Evolutionary conservation across 441 rosid species (phyloP).

Genomic region (Populus hybrid): DNA sequence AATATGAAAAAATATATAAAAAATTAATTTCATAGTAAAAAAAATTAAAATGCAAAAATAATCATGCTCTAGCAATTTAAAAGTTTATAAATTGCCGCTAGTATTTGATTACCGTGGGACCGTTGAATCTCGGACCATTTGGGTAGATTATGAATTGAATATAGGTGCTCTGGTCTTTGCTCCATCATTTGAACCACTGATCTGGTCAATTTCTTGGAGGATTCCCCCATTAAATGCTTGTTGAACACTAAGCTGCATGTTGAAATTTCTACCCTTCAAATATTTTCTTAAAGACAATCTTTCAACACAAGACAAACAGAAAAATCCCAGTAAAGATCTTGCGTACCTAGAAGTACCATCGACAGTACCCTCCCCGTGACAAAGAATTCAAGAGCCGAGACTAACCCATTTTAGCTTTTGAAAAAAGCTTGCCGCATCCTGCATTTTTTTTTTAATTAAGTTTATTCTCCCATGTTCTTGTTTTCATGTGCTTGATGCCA

Average conservation of each 20-base stretch:
- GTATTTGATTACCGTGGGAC: constrained; percentile 14
- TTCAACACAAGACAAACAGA: not conserved
- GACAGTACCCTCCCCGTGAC: not conserved
- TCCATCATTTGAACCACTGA: constrained; percentile 4
- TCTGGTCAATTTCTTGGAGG: constrained; percentile 24
- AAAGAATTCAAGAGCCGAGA: not conserved
- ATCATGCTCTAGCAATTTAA: too few relatives aligned
- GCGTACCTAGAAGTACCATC: not conserved
- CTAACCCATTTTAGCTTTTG: too few relatives aligned
- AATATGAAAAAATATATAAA: too few relatives aligned
- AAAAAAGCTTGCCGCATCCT: not conserved
- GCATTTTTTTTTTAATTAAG: too few relatives aligned
- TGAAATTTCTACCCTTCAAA: not conserved
- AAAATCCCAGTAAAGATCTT: not conserved
- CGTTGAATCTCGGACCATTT: constrained; percentile 18
- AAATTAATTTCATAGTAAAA: too few relatives aligned
- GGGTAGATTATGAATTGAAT: not conserved
- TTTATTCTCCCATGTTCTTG: too few relatives aligned
- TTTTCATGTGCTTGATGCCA: not conserved
- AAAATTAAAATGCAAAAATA: too few relatives aligned
- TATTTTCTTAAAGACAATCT: not conserved
- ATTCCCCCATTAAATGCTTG: constrained; percentile 21
- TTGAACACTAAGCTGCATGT: constrained; percentile 7
- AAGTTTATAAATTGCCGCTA: not conserved
- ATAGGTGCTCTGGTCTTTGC: not conserved